A percentile compares a stretch with the other conserved stretches of the same genome.
Evolutionary conservation across 495 filamentous ascomycete genomes (phyloP).

Genomic region (Talaromyces nanjingensis): DNA sequence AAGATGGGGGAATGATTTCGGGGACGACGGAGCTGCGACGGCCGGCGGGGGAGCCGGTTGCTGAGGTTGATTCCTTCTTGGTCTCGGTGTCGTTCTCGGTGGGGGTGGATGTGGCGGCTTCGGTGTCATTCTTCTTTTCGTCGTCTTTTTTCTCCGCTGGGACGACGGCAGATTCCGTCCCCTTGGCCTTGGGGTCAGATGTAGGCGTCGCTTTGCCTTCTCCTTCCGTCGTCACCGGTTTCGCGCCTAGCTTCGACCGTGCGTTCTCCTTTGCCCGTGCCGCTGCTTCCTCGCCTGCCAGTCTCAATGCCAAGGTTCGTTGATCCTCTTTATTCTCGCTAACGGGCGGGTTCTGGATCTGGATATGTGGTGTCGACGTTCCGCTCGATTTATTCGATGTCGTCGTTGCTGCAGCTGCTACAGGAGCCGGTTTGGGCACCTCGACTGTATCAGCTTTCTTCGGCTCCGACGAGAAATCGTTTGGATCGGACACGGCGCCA

Average conservation of each 20-base stretch:
- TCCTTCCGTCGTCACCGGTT: constrained; percentile 11
- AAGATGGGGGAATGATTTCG: constrained; percentile 21
- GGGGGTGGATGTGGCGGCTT: not conserved
- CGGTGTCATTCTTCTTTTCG: constrained; percentile 4
- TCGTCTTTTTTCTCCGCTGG: not conserved
- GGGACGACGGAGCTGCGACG: constrained; percentile 25
- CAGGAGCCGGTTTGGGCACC: constrained; percentile 19
- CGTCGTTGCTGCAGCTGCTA: constrained; percentile 20
- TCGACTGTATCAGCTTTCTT: constrained; percentile 28
- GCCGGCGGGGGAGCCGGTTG: constrained; percentile 8
- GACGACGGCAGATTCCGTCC: not conserved
- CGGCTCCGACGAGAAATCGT: constrained; percentile 40
- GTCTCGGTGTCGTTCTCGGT: not conserved
- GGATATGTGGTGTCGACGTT: constrained; percentile 27
- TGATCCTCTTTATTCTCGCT: constrained; percentile 26
- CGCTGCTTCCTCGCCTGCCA: constrained; percentile 65
- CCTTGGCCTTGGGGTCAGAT: constrained; percentile 9
- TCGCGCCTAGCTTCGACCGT: constrained; percentile 10
- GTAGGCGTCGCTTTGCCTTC: constrained; percentile 13
- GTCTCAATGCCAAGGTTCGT: constrained; percentile 50
- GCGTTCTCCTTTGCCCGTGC: constrained; percentile 45
- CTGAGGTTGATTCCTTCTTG: not conserved
- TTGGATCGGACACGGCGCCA: constrained; percentile 35
- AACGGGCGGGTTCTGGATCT: constrained; percentile 36
- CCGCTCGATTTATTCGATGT: constrained; percentile 21